Conservation (phyloP, 139 green algal species). For the Pycnococcus provasolii region DNA sequence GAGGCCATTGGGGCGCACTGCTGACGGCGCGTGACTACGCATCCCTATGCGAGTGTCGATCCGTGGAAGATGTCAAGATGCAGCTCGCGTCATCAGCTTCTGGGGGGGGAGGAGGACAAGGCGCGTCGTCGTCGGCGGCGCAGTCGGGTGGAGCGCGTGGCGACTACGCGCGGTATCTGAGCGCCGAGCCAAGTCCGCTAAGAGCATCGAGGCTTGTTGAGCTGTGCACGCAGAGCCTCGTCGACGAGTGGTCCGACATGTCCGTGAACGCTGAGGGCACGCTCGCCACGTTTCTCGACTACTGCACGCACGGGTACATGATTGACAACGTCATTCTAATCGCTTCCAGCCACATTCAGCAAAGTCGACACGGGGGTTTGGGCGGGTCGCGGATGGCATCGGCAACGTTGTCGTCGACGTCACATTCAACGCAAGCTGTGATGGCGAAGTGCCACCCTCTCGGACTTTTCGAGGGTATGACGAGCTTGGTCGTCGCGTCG, state of each 20-base stretch:
- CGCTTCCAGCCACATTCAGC: slow-evolving; percentile 87
- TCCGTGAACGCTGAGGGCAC: slow-evolving; percentile 70
- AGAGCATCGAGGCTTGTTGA: slow-evolving; percentile 89
- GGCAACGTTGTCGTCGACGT: not conserved
- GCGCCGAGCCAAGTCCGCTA: slow-evolving; percentile 63
- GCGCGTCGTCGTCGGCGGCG: no score
- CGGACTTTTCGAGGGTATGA: slow-evolving; percentile 94
- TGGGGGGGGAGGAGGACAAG: no score
- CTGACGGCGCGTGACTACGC: no score
- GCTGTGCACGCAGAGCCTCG: slow-evolving; percentile 88
- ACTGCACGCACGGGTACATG: slow-evolving; percentile 98
- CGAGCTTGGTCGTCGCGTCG: slow-evolving; percentile 80
- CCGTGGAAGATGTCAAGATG: no score
- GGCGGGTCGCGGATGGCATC: not conserved
- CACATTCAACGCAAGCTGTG: slow-evolving; percentile 62
- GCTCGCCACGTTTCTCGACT: slow-evolving; percentile 87
- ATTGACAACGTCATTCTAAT: slow-evolving; percentile 99
- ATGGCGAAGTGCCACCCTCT: slow-evolving; percentile 97
- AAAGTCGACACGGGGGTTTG: slow-evolving; percentile 83
- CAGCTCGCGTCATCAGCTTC: no score
- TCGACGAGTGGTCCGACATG: slow-evolving; percentile 87
- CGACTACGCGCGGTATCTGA: no score
- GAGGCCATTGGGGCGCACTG: no score
- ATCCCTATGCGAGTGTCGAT: no score
- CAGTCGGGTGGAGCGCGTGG: no score